A percentile compares a stretch with the other conserved stretches of the same genome.
These are phyloP conservation scores for Seminavis robusta DNA, from an alignment of 108 stramenopile genomes.

Conservation along the genomic window DNA sequence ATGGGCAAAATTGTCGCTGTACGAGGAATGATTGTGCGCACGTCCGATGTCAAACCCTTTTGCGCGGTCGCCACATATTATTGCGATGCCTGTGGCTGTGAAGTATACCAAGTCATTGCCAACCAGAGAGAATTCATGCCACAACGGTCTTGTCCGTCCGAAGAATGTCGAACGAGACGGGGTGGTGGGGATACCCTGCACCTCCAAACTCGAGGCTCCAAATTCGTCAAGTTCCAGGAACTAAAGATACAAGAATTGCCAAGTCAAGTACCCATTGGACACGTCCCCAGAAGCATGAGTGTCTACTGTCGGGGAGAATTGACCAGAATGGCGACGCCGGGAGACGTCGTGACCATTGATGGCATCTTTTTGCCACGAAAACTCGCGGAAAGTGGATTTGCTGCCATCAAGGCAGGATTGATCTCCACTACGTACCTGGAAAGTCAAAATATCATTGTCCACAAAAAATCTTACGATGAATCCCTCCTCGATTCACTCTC, in stretches of 20 bases:
- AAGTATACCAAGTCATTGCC: conserved; percentile 91
- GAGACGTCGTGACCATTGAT: conserved; percentile 92
- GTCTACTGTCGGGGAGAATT: conserved; percentile 91
- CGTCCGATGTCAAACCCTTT: conserved; percentile 94
- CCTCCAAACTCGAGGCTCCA: conserved; percentile 92
- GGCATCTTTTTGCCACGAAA: conserved; percentile 92
- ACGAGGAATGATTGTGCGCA: conserved; percentile 89
- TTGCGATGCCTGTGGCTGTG: conserved; percentile 94
- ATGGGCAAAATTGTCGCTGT: conserved; percentile 93
- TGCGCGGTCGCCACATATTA: conserved; percentile 96
- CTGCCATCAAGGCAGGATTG: conserved; percentile 91
- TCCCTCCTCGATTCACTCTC: conserved; percentile 25
- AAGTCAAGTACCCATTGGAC: conserved; percentile 96
- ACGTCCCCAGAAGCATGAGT: conserved; percentile 90
- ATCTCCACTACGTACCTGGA: conserved; percentile 90
- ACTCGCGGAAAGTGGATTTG: conserved; percentile 69
- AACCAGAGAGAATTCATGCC: conserved; percentile 81
- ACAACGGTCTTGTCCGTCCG: conserved; percentile 62
- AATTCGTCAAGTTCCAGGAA: conserved; percentile 97
- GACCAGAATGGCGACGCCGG: conserved; percentile 87
- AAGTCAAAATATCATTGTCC: conserved; percentile 79
- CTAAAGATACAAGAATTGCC: conserved; percentile 96
- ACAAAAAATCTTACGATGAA: conserved; percentile 91
- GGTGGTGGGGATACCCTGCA: conserved; percentile 51
- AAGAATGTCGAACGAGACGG: conserved; percentile 38